Conservation (phyloP, 2,329 filamentous ascomycete species). For the Paraphoma chrysanthemicola region DNA sequence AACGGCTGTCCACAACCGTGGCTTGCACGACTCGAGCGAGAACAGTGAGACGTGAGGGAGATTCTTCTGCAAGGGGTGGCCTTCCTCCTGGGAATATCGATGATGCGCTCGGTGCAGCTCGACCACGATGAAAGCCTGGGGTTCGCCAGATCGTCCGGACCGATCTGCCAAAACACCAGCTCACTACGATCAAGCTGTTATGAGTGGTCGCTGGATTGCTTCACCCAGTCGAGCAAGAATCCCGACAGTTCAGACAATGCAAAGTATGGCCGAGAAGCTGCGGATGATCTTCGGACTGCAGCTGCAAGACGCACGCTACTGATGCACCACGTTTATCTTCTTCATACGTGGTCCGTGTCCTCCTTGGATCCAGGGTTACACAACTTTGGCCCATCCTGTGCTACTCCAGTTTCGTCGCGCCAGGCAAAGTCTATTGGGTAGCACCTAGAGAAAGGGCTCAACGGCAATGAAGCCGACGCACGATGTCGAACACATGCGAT, state of each 20-base stretch:
- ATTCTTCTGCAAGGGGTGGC: neutral
- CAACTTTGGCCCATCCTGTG: conserved; percentile 2
- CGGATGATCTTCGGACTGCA: neutral
- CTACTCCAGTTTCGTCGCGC: conserved; percentile 5
- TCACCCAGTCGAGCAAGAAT: no score
- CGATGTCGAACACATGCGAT: neutral
- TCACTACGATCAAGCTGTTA: no score
- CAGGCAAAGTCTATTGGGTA: conserved; percentile 1
- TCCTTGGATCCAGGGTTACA: neutral
- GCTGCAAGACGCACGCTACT: neutral
- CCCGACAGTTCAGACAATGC: no score
- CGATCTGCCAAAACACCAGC: no score
- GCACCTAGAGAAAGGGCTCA: neutral
- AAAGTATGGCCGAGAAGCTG: neutral
- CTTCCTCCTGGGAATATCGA: neutral
- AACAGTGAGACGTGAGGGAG: neutral
- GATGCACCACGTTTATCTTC: conserved; percentile 7
- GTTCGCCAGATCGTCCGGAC: no score
- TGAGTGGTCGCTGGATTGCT: no score
- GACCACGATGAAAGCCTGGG: no score
- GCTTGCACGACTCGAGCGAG: conserved; percentile 4
- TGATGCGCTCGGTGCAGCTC: neutral
- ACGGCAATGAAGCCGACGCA: neutral
- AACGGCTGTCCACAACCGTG: neutral
- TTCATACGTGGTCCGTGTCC: conserved; percentile 2